These are phyloP conservation scores for Vigna unguiculata DNA, from an alignment of 306 rosid species.

Conservation along the genomic window DNA sequence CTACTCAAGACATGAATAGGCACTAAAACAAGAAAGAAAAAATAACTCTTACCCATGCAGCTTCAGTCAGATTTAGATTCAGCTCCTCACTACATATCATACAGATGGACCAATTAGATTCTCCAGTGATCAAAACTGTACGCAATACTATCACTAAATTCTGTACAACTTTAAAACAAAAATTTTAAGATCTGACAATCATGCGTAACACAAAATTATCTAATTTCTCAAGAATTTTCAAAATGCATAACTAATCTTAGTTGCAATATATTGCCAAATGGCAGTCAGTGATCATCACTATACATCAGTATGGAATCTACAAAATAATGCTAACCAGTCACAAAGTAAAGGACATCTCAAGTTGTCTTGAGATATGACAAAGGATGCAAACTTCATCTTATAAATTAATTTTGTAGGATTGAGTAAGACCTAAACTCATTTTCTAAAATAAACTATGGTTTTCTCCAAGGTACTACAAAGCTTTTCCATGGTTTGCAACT, in stretches of 20 bases:
- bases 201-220: slow-evolving; percentile 8
- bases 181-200: neutral
- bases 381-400: no score
- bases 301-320: slow-evolving; percentile 11
- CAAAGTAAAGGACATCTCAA: neutral
- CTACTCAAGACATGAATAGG: no score
- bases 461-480: slow-evolving; percentile 17
- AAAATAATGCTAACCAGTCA: slow-evolving; percentile 10
- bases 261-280: slow-evolving; percentile 9
- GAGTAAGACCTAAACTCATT: no score
- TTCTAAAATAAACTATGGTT: no score
- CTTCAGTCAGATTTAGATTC: slow-evolving; percentile 87
- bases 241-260: slow-evolving; percentile 12
- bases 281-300: slow-evolving; percentile 12
- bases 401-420: no score
- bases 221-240: slow-evolving; percentile 25
- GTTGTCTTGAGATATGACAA: no score
- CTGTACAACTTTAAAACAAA: slow-evolving; percentile 8
- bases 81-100: slow-evolving; percentile 86
- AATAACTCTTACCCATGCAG: slow-evolving; percentile 98
- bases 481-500: slow-evolving; percentile 7
- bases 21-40: no score
- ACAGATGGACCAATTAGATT: slow-evolving; percentile 45
- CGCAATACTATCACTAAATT: slow-evolving; percentile 19
- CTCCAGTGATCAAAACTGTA: slow-evolving; percentile 36